phyloP scores from a whole-genome alignment of 441 rosid genomes.

The Biscutella laevigata region DNA sequence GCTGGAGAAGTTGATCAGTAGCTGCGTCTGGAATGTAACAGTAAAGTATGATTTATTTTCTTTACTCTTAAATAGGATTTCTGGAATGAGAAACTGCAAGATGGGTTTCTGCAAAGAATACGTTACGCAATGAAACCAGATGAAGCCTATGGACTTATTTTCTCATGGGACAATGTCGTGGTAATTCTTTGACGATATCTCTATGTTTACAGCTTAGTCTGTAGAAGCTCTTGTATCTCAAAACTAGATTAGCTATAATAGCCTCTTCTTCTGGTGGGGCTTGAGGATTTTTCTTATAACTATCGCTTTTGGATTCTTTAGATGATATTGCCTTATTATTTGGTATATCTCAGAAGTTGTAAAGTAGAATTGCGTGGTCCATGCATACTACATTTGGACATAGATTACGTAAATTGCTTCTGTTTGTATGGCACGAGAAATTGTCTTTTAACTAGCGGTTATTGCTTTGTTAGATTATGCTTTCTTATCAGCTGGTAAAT shows the following conservation, averaged over 20 bases:
- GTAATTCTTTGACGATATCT: constrained; percentile 29
- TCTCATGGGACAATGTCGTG: constrained; percentile 97
- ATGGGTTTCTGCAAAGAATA: constrained; percentile 82
- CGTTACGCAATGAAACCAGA: constrained; percentile 98
- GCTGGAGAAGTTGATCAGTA: neutral
- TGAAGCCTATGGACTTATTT: constrained; percentile 91
- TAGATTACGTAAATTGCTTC: neutral
- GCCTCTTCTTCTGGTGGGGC: neutral
- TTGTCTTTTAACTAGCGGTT: too few species aligned
- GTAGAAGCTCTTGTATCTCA: neutral
- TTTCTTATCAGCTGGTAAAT: neutral
- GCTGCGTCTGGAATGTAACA: neutral
- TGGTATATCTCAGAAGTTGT: neutral
- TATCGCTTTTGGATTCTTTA: neutral
- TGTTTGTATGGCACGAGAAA: neutral
- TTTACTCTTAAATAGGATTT: constrained; percentile 49
- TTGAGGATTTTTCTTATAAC: neutral
- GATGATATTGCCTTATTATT: neutral
- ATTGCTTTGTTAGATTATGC: constrained; percentile 4
- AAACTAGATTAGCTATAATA: neutral
- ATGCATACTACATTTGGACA: neutral
- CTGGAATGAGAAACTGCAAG: constrained; percentile 84
- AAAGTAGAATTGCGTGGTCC: neutral
- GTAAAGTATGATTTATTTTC: constrained; percentile 4
- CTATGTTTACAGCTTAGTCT: constrained; percentile 7